Percentiles rank a stretch among this genome's conserved stretches.
phyloP scores from a whole-genome alignment of 2,329 filamentous ascomycete genomes.

The Botrytis deweyae region DNA sequence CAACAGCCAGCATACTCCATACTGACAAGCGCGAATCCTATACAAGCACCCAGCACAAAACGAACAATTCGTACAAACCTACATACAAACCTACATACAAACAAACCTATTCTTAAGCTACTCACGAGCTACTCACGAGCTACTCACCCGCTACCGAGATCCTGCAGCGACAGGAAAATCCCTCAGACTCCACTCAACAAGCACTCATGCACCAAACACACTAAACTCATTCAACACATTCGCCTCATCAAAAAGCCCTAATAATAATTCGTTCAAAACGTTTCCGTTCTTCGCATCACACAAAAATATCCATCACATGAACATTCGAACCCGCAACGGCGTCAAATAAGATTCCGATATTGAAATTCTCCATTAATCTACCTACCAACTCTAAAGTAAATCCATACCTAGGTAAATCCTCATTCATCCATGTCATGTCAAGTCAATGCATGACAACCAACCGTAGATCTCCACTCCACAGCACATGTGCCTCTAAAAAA shows the following conservation, averaged over 20 bases:
- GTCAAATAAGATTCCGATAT: neutral
- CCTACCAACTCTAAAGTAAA: constrained; percentile 3
- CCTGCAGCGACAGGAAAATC: neutral
- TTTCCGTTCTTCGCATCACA: neutral
- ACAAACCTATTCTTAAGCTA: too few relatives aligned
- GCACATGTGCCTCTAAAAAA: neutral
- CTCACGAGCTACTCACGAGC: neutral
- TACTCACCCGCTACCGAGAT: neutral
- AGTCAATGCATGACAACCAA: neutral
- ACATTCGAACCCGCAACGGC: neutral
- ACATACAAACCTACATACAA: too few relatives aligned
- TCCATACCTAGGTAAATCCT: constrained; percentile 4
- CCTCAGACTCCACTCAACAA: neutral
- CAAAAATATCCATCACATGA: neutral
- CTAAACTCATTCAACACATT: neutral
- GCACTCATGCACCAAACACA: neutral
- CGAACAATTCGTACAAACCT: neutral
- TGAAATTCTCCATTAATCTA: neutral
- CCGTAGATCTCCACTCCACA: constrained; percentile 2
- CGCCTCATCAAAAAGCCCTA: neutral
- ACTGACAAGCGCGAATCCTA: neutral
- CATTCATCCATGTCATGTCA: neutral
- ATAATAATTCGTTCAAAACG: neutral
- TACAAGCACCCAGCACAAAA: neutral
- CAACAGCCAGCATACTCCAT: neutral